Evolutionary conservation across 192 early-diverging fungal species (phyloP).

Genomic region (Thoreauomyces humboldtii): DNA sequence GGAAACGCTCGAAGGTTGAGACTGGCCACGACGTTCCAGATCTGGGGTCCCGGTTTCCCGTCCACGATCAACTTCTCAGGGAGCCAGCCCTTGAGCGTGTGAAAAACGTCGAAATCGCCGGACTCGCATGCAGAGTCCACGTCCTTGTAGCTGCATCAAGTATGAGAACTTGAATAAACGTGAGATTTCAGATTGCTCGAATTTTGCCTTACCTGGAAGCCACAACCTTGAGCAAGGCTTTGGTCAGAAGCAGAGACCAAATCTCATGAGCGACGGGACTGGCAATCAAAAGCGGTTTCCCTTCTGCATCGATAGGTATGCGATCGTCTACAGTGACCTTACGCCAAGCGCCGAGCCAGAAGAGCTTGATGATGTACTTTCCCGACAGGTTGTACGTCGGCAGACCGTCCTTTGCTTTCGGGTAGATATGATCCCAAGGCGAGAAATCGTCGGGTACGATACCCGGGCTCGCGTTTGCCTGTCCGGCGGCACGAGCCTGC

Average conservation of each 20-base stretch:
- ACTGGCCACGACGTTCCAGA: conserved; percentile 24
- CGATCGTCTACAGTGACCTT: conserved; percentile 59
- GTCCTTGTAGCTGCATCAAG: conserved; percentile 37
- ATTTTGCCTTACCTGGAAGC: conserved; percentile 34
- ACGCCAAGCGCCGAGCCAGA: conserved; percentile 61
- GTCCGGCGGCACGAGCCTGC: conserved; percentile 8
- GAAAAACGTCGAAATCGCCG: conserved; percentile 52
- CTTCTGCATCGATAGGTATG: conserved; percentile 57
- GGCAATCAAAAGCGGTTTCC: conserved; percentile 42
- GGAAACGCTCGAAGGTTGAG: conserved; percentile 24
- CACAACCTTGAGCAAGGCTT: conserved; percentile 59
- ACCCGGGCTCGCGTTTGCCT: conserved; percentile 9
- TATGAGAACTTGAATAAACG: too few species aligned
- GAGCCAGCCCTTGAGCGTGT: conserved; percentile 51
- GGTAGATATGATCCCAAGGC: conserved; percentile 64
- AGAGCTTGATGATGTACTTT: conserved; percentile 62
- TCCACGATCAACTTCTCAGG: conserved; percentile 42
- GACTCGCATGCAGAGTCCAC: conserved; percentile 34
- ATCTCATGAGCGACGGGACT: conserved; percentile 44
- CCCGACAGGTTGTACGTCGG: conserved; percentile 56
- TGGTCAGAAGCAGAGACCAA: conserved; percentile 58
- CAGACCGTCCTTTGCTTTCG: conserved; percentile 60
- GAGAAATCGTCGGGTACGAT: conserved; percentile 40
- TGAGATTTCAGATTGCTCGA: too few species aligned
- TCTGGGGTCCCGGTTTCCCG: conserved; percentile 1